Conservation (phyloP, 2,329 filamentous ascomycete genomes). For the Neonectria coccinea region DNA sequence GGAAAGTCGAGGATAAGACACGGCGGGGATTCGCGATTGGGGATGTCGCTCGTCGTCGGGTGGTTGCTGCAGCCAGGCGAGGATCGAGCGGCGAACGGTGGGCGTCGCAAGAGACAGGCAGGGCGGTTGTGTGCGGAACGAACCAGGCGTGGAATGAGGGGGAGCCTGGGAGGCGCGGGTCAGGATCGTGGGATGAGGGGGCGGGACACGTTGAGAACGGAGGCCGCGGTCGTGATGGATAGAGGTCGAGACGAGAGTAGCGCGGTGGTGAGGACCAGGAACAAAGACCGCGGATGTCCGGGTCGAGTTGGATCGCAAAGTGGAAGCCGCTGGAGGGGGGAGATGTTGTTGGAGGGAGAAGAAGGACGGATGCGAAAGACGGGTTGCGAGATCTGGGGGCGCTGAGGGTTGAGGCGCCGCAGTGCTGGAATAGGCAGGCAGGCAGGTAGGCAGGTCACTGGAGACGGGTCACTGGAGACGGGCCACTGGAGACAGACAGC, state of each 20-base stretch:
- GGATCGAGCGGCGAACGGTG: constrained; percentile 13
- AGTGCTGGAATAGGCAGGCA: constrained; percentile 30
- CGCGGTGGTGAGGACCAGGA: background rate
- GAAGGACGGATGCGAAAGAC: constrained; percentile 19
- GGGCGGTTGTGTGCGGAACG: constrained; percentile 35
- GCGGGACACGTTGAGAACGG: constrained; percentile 29
- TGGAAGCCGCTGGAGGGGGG: constrained; percentile 33
- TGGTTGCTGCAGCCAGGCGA: constrained; percentile 21
- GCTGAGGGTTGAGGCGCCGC: constrained; percentile 21
- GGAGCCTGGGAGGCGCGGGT: constrained; percentile 31
- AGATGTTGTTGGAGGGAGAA: constrained; percentile 23
- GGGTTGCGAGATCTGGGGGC: constrained; percentile 28
- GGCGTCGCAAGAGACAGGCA: constrained; percentile 29
- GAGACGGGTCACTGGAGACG: constrained; percentile 8
- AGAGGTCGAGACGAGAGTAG: constrained; percentile 10
- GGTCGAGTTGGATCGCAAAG: constrained; percentile 29
- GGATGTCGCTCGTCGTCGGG: constrained; percentile 26
- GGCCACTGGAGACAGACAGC: constrained; percentile 4
- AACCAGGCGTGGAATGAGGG: constrained; percentile 38
- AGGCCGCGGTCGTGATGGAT: constrained; percentile 23
- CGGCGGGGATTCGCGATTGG: constrained; percentile 2
- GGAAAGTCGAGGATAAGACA: constrained; percentile 10
- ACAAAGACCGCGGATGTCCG: constrained; percentile 10
- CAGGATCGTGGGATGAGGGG: constrained; percentile 36
- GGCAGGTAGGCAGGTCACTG: constrained; percentile 8